Percentiles rank a stretch among this genome's conserved stretches.
phyloP scores from a whole-genome alignment of 495 filamentous ascomycete genomes.

The Penicillium dipodomyicola region DNA sequence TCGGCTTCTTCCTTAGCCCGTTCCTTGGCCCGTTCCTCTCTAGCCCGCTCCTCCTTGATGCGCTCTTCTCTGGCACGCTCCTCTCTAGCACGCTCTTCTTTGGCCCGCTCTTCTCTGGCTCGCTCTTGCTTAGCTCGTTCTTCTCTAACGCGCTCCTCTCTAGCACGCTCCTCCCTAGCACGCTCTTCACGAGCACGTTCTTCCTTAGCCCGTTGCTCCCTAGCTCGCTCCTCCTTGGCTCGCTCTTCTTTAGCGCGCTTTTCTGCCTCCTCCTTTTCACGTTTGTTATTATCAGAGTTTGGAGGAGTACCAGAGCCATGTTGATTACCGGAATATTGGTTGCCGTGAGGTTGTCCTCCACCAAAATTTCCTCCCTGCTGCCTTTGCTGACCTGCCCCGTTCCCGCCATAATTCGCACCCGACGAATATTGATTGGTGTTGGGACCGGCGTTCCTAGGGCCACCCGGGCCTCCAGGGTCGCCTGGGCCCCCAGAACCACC shows the following conservation, averaged over 20 bases:
- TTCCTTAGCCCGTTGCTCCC: neutral
- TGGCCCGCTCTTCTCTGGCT: conserved; percentile 3
- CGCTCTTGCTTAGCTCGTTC: neutral
- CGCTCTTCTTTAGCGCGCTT: conserved; percentile 3
- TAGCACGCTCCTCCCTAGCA: neutral
- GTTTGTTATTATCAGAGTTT: conserved; percentile 18
- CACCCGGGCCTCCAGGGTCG: conserved; percentile 8
- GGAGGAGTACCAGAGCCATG: conserved; percentile 27
- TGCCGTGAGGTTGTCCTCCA: conserved; percentile 28
- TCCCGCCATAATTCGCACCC: conserved; percentile 17
- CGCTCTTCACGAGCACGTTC: neutral
- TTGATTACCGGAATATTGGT: conserved; percentile 41
- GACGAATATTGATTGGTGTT: conserved; percentile 24
- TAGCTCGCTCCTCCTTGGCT: neutral
- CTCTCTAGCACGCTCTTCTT: too few relatives aligned
- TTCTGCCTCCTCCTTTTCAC: conserved; percentile 16
- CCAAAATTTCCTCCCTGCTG: conserved; percentile 29
- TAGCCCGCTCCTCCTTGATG: conserved; percentile 10
- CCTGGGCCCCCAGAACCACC: conserved; percentile 2
- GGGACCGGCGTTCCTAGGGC: conserved; percentile 18
- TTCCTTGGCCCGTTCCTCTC: conserved; percentile 20
- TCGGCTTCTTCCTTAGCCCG: conserved; percentile 43
- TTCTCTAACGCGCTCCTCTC: neutral
- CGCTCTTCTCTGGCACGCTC: conserved; percentile 14
- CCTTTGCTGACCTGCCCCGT: conserved; percentile 14